These are phyloP conservation scores for Russula compacta DNA, from an alignment of 768 basidiomycete species.

Conservation along the genomic window DNA sequence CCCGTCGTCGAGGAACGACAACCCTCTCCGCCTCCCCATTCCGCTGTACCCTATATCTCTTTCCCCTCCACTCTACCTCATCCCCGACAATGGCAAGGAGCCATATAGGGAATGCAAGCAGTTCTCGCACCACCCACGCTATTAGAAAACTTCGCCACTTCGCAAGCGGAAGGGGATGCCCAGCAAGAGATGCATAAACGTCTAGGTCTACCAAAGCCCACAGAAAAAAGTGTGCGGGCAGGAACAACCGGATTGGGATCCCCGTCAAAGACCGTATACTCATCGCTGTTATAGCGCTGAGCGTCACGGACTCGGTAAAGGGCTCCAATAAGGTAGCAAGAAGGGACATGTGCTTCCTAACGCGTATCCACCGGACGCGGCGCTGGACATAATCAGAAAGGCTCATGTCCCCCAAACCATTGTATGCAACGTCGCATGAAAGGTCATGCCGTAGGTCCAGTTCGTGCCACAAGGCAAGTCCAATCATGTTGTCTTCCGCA, in stretches of 20 bases:
- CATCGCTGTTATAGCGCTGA: constrained; percentile 53
- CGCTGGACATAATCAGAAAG: constrained; percentile 79
- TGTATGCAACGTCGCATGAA: constrained; percentile 83
- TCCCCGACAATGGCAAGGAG: constrained; percentile 68
- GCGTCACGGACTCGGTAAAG: constrained; percentile 77
- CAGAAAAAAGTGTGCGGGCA: constrained; percentile 47
- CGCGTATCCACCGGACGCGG: constrained; percentile 93
- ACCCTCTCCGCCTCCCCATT: constrained; percentile 43
- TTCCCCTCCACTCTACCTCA: constrained; percentile 83
- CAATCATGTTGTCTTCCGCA: constrained; percentile 99
- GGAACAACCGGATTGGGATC: constrained; percentile 44
- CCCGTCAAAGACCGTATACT: constrained; percentile 44
- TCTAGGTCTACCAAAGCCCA: constrained; percentile 81
- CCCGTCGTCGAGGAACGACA: not conserved
- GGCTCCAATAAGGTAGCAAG: constrained; percentile 85
- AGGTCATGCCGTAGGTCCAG: constrained; percentile 80
- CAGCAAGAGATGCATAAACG: constrained; percentile 69
- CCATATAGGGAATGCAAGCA: constrained; percentile 85
- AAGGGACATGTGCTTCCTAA: constrained; percentile 88
- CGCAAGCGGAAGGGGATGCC: constrained; percentile 44
- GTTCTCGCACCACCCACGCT: constrained; percentile 76
- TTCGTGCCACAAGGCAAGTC: constrained; percentile 86
- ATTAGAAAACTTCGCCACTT: constrained; percentile 51
- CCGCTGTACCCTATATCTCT: constrained; percentile 57
- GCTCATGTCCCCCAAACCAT: constrained; percentile 83